A percentile compares a stretch with the other conserved stretches of the same genome.
Conservation (phyloP, 371 early-diverging fungal species). For the Syncephalastrum contaminatum region DNA sequence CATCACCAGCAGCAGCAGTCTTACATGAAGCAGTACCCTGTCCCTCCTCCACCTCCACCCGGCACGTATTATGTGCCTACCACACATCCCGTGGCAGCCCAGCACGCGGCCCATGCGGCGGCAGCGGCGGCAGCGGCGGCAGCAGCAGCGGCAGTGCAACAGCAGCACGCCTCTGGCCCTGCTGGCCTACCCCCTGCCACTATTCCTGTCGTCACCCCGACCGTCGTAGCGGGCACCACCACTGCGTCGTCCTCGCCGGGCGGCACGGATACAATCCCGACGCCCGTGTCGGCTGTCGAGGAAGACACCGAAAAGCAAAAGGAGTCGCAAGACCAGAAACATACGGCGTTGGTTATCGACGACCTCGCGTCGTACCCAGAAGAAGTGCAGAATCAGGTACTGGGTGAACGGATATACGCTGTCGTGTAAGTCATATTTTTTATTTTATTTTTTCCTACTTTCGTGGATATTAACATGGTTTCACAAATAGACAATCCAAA, state of each 20-base stretch:
- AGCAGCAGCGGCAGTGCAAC: slow-evolving; percentile 2
- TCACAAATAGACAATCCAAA: slow-evolving; percentile 23
- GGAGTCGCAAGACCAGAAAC: slow-evolving; percentile 13
- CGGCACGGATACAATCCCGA: not conserved
- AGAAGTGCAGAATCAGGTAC: slow-evolving; percentile 88
- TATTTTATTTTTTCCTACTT: not conserved
- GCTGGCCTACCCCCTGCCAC: too few relatives aligned
- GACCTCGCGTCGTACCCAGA: slow-evolving; percentile 71
- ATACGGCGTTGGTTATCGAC: slow-evolving; percentile 61
- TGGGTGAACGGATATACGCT: slow-evolving; percentile 94
- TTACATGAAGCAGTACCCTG: slow-evolving; percentile 14
- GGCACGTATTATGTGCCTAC: not conserved
- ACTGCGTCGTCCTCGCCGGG: too few relatives aligned
- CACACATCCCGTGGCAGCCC: not conserved
- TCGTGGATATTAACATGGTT: too few relatives aligned
- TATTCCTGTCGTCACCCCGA: too few relatives aligned
- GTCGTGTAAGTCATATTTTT: slow-evolving; percentile 44
- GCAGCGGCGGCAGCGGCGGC: slow-evolving; percentile 6
- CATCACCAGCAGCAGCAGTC: not conserved
- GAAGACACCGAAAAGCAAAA: not conserved
- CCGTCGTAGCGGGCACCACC: too few relatives aligned
- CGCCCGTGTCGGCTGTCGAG: not conserved
- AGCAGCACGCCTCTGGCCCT: slow-evolving; percentile 1
- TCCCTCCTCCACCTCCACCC: not conserved
- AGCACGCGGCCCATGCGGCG: not conserved